Evolutionary conservation across 1,284 basidiomycete genomes (phyloP).

Genomic region (Trichosporon faecale): DNA sequence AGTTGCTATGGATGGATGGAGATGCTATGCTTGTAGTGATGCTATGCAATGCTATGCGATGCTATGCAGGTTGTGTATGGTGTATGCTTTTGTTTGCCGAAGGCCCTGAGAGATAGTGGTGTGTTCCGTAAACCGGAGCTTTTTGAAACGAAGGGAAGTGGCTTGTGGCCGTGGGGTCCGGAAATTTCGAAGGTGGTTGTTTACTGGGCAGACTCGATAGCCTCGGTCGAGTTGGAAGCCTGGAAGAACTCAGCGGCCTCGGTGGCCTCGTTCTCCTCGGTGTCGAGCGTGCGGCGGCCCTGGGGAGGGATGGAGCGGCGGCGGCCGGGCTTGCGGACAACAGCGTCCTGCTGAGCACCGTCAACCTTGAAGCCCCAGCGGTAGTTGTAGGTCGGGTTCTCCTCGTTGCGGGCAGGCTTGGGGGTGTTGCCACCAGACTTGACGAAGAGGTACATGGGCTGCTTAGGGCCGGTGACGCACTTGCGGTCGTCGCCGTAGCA

Average conservation of each 20-base stretch:
- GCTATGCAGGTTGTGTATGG: background rate
- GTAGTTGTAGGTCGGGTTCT: conserved; percentile 9
- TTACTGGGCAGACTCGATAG: background rate
- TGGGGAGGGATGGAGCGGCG: background rate
- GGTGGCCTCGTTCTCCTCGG: background rate
- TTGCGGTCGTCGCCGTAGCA: conserved; percentile 34
- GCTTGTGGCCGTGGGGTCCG: background rate
- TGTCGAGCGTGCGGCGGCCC: background rate
- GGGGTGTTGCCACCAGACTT: background rate
- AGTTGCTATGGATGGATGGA: background rate
- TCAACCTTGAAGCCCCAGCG: conserved; percentile 3
- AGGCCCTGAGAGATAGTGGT: background rate
- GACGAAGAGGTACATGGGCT: conserved; percentile 13
- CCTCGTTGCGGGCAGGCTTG: background rate
- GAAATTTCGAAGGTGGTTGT: background rate
- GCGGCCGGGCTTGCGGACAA: conserved; percentile 2
- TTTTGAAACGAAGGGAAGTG: background rate
- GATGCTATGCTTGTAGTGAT: background rate
- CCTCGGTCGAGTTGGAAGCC: background rate
- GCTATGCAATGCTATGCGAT: background rate
- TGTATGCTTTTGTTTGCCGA: background rate
- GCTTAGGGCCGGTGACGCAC: conserved; percentile 38
- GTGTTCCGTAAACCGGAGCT: background rate
- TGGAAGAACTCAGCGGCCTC: background rate
- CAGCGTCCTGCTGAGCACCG: conserved; percentile 7